These are phyloP conservation scores for Rhizopogon vinicolor DNA, from an alignment of 768 basidiomycete species.

Conservation along the genomic window DNA sequence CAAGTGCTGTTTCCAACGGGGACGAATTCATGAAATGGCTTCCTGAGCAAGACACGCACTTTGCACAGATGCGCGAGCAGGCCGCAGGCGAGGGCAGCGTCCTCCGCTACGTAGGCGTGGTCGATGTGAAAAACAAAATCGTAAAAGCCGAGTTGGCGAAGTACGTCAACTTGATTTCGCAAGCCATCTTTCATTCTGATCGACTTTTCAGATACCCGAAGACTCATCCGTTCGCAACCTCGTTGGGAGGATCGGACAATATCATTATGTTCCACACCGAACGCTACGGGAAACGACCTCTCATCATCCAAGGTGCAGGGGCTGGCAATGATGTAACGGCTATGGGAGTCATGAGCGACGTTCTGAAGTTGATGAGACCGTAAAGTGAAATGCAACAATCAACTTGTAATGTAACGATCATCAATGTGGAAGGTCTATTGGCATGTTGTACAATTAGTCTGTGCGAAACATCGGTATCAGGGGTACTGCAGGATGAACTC, in stretches of 20 bases:
- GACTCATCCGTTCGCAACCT: constrained; percentile 92
- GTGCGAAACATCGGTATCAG: constrained; percentile 25
- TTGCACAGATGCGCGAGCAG: constrained; percentile 68
- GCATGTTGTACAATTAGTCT: neutral
- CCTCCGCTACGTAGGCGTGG: constrained; percentile 89
- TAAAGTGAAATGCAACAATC: constrained; percentile 1
- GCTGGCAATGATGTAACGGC: constrained; percentile 98
- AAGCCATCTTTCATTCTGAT: neutral
- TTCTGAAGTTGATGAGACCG: constrained; percentile 48
- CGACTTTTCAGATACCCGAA: constrained; percentile 63
- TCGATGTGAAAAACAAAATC: constrained; percentile 67
- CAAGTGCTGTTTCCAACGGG: constrained; percentile 54
- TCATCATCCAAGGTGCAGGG: constrained; percentile 94
- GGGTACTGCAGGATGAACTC: constrained; percentile 60
- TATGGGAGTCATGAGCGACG: constrained; percentile 93
- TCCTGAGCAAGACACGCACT: constrained; percentile 78
- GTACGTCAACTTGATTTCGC: constrained; percentile 41
- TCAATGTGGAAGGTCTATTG: neutral
- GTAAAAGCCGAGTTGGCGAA: constrained; percentile 88
- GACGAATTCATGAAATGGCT: constrained; percentile 80
- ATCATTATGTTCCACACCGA: constrained; percentile 97
- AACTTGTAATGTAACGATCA: neutral
- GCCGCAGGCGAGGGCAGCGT: constrained; percentile 81
- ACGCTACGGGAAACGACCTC: constrained; percentile 81
- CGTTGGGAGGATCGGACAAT: constrained; percentile 94